Evolutionary conservation across 164 flowering plant species (phyloP), one percentile per base, ranked within the genome.

Genomic region (Santalum album): DNA sequence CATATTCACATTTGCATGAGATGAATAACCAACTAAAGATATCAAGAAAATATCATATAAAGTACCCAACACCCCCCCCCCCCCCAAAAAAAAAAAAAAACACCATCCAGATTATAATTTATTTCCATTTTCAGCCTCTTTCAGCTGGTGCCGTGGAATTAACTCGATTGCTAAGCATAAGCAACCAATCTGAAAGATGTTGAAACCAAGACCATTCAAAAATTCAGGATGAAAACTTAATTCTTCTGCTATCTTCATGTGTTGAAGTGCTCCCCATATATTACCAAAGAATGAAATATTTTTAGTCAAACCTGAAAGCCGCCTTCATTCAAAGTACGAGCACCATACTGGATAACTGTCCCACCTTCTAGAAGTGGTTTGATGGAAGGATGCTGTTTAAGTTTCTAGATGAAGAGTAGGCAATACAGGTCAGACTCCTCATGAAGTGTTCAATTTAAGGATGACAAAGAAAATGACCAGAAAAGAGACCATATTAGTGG

Each of bases 281-380:
- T 26, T 25, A 32, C 22, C 1, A 26, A 15, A 46, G 26, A 24
- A 53, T 7, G 11, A 34, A 49, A 26, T 55, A 27, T 50, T 54
- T 18, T 21, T 23, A 56, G 12, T 55, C 67, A 40, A 62, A 92
- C 99, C 95, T 94, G 99, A 75, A 80, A 77, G 53, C 99, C 99
- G 15, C 99, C 99, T 76, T 94, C 99, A 77, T 94, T 94, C 49
- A 94, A 71, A 52, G 96, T 79, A 24, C 97, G 91, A 61, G 99
- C 99, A 52, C 99, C 99, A 79, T 94, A 94, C 40, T 94, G 87
- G 36, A 94, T 74, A 54, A 82, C 96, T 38, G 75, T 83, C 59
- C 96, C 99, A 61, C 92, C 97, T 77, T 90, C 86, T 53, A 94
- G 68, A 50, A 87, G 65, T 24, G 84, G 70, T 66, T 57, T 78